These are phyloP conservation scores for Aspergillus sp. DNA, from an alignment of 2,329 filamentous ascomycete genomes.

Conservation along the genomic window DNA sequence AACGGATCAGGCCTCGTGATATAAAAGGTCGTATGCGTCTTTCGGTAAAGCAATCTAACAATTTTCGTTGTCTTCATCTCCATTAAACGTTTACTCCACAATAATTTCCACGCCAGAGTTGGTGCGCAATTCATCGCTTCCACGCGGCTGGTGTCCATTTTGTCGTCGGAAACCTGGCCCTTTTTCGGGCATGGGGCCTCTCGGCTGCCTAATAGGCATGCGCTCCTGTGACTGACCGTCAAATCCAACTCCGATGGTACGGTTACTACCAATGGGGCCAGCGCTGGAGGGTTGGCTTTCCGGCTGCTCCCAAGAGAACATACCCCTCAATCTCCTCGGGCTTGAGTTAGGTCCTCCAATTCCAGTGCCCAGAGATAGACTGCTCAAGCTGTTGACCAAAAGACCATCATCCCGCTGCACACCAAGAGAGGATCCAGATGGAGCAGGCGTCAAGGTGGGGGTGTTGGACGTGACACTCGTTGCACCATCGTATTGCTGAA, in stretches of 20 bases:
- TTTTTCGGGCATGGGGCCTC: conserved; percentile 61
- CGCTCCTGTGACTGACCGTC: conserved; percentile 57
- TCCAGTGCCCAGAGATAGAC: conserved; percentile 57
- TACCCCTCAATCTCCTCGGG: conserved; percentile 59
- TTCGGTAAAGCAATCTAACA: conserved; percentile 41
- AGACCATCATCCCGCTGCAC: conserved; percentile 57
- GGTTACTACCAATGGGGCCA: conserved; percentile 64
- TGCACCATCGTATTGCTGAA: conserved; percentile 57
- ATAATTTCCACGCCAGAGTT: conserved; percentile 63
- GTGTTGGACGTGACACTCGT: conserved; percentile 62
- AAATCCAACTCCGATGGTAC: conserved; percentile 59
- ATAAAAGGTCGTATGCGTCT: conserved; percentile 42
- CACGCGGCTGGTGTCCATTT: conserved; percentile 62
- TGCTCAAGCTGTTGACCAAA: conserved; percentile 63
- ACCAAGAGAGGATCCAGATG: conserved; percentile 48
- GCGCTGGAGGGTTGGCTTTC: conserved; percentile 48
- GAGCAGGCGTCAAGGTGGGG: conserved; percentile 64
- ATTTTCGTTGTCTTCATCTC: conserved; percentile 34
- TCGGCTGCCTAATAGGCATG: conserved; percentile 61
- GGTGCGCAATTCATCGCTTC: conserved; percentile 63
- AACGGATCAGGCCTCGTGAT: conserved; percentile 40
- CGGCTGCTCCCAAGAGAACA: conserved; percentile 61
- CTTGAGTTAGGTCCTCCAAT: conserved; percentile 50
- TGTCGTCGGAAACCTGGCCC: conserved; percentile 59
- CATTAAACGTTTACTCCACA: conserved; percentile 54